Percentiles rank a stretch among this genome's conserved stretches.
Conservation (phyloP, 1,284 basidiomycete genomes). For the Macrocystidia cucumis region DNA sequence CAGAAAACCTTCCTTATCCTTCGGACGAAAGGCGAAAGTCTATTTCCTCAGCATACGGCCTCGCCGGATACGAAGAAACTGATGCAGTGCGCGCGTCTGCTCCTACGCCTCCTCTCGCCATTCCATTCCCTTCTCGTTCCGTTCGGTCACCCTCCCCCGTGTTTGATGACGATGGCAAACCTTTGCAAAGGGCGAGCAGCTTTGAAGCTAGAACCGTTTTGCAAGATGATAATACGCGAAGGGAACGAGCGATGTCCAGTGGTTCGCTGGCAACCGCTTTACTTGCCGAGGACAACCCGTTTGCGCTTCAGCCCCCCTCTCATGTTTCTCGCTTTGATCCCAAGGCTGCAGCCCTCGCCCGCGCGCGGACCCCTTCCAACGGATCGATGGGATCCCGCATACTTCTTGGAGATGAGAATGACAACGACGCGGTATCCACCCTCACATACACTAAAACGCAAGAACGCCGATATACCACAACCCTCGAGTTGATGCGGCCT, state of each 20-base stretch:
- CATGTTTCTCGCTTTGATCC: conserved; percentile 69
- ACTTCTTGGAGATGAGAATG: too few relatives aligned
- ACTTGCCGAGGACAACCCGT: conserved; percentile 46
- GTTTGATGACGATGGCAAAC: conserved; percentile 22
- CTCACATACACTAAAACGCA: conserved; percentile 26
- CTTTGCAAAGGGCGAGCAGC: conserved; percentile 19
- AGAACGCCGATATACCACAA: conserved; percentile 60
- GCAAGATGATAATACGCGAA: conserved; percentile 17
- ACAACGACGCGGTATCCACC: conserved; percentile 40
- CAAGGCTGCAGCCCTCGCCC: conserved; percentile 44
- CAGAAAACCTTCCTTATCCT: too few relatives aligned
- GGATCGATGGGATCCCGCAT: conserved; percentile 58
- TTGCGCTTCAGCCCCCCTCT: conserved; percentile 52
- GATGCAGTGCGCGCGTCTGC: conserved; percentile 33
- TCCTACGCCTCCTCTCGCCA: conserved; percentile 37
- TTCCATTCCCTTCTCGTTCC: conserved; percentile 60
- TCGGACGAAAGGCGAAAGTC: conserved; percentile 43
- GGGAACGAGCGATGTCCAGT: conserved; percentile 27
- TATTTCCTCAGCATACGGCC: conserved; percentile 47
- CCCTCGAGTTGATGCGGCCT: conserved; percentile 67
- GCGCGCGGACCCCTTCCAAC: conserved; percentile 61
- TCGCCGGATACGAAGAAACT: conserved; percentile 34
- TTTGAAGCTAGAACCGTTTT: conserved; percentile 35
- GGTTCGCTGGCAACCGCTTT: conserved; percentile 28
- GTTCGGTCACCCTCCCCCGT: too few relatives aligned